Conservation (phyloP, 805 yeast genomes). For the Dipodascus albidus region DNA sequence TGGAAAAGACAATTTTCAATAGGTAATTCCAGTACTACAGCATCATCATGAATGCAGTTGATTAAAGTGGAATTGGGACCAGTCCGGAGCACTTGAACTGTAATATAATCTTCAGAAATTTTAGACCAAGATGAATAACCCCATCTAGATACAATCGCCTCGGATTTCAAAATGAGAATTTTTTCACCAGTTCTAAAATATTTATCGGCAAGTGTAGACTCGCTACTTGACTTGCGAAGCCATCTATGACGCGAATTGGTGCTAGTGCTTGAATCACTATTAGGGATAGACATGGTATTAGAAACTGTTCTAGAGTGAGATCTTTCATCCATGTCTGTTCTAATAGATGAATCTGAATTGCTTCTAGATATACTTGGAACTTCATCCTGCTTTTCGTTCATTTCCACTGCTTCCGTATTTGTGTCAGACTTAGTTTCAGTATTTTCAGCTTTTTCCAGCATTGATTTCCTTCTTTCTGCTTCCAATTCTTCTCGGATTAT, state of each 20-base stretch:
- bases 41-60: neutral
- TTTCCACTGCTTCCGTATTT: neutral
- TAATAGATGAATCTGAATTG: neutral
- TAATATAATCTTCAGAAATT: neutral
- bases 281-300: neutral
- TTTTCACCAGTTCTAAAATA: neutral
- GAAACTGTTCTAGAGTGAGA: neutral
- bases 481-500: neutral
- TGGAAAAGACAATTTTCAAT: neutral
- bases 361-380: neutral
- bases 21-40: neutral
- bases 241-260: neutral
- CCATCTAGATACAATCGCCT: neutral
- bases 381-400: neutral
- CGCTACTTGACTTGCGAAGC: conserved; percentile 1
- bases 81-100: neutral
- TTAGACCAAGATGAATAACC: neutral
- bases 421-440: neutral
- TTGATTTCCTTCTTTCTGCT: neutral
- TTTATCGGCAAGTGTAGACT: neutral
- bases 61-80: neutral
- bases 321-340: neutral
- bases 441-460: neutral
- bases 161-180: neutral
- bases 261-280: neutral